Evolutionary conservation across 2,329 filamentous ascomycete genomes (phyloP), one percentile per base, ranked within the genome.

Genomic region (Curvularia spicifera): DNA sequence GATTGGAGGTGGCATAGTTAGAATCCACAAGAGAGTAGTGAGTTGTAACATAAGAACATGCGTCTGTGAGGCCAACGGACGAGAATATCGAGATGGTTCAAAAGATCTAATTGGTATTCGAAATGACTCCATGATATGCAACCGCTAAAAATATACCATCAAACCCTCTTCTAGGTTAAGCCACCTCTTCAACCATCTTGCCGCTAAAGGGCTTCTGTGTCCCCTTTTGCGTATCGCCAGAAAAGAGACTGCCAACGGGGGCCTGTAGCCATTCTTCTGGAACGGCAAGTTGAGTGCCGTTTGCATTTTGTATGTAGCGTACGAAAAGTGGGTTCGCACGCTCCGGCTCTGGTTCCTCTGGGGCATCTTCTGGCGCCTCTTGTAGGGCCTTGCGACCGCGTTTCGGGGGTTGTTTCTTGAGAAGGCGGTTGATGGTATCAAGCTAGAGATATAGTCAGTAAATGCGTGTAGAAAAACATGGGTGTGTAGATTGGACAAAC

Each of bases 351-450:
- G 59, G 61, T 53, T 82, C 82, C 0, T 73, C 78, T 49, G 84
- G 84, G 7, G 81, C 80, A 9, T 80, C 82, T 10, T 83, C 83
- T 33, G 44, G 28, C 4, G 81, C 84, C 12, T 76, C 73, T 26
- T 77, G 78, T 51, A 78, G 74, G 56, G 86, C 86, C n/a, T 77
- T 71, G 4, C 79, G 79, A 22, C 79, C 78, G 39, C 81, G 79
- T 76, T 94, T 93, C 24, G 91, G 89, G 0, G 91, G 90, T 74
- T 93, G 91, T 73, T 93, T 93, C 77, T 93, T 93, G 51, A 95
- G 86, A 1, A 95, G 86, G 70, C 93, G 93, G 81, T 95, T 93
- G 84, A 95, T 94, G 0, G 91, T 95, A 81, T 94, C 91, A 85
- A 92, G 91, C 90, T 93, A 58, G 42, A 49, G 1, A 15, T n/a